Conservation (phyloP, 805 yeast species). For the Cyberlindnera meyerae region DNA sequence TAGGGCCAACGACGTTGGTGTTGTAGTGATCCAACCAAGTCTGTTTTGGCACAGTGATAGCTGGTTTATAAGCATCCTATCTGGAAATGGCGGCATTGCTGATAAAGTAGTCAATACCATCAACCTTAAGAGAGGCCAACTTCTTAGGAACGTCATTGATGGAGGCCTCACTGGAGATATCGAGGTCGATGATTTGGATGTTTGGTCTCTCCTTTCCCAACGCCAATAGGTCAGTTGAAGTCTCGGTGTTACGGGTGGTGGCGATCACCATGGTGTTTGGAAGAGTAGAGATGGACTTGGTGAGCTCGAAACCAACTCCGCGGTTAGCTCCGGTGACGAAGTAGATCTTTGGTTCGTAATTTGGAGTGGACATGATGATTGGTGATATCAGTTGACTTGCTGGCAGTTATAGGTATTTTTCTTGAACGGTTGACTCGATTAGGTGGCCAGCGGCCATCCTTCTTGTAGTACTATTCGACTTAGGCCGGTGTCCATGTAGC, state of each 20-base stretch:
- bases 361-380: background rate
- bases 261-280: slow-evolving; percentile 1
- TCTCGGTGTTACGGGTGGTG: slow-evolving; percentile 3
- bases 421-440: no score
- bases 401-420: no score
- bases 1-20: slow-evolving; percentile 27
- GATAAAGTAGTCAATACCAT: slow-evolving; percentile 16
- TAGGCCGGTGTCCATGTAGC: background rate
- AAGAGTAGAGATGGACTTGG: background rate
- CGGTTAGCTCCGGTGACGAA: slow-evolving; percentile 9
- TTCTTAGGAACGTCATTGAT: slow-evolving; percentile 5
- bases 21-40: slow-evolving; percentile 17
- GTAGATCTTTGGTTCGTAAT: slow-evolving; percentile 1
- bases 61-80: slow-evolving; percentile 5
- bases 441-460: no score
- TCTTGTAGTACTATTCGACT: no score
- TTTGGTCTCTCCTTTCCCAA: slow-evolving; percentile 4
- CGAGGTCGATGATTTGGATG: slow-evolving; percentile 9
- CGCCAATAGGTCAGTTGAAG: slow-evolving; percentile 1
- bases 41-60: slow-evolving; percentile 1
- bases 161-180: slow-evolving; percentile 11
- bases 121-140: slow-evolving; percentile 4
- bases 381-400: background rate
- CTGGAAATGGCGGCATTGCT: slow-evolving; percentile 14
- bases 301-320: slow-evolving; percentile 8